phyloP scores from a whole-genome alignment of 2,329 filamentous ascomycete species.

The Keithomyces neogunnii region DNA sequence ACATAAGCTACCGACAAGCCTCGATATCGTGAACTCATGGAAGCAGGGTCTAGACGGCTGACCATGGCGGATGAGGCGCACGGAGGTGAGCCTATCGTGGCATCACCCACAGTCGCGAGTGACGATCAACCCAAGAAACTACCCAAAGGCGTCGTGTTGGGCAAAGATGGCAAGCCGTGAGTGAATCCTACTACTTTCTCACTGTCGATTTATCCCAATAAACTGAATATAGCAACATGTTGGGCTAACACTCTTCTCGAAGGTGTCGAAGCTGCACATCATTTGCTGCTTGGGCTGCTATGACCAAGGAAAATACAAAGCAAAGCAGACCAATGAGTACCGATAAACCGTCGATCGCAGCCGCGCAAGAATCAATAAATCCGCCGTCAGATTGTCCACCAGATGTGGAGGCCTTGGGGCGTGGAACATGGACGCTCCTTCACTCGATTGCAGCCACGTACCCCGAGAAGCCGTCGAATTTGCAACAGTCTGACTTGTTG shows the following conservation, averaged over 20 bases:
- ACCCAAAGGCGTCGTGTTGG: constrained; percentile 65
- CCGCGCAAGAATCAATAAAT: constrained; percentile 25
- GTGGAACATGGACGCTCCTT: constrained; percentile 85
- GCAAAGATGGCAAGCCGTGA: constrained; percentile 79
- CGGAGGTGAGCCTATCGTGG: constrained; percentile 17
- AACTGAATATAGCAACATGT: background rate
- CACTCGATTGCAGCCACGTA: constrained; percentile 88
- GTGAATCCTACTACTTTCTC: constrained; percentile 21
- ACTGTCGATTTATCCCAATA: background rate
- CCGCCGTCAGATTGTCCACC: constrained; percentile 68
- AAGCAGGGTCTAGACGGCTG: background rate
- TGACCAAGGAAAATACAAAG: constrained; percentile 19
- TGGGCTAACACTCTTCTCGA: background rate
- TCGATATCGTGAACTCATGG: background rate
- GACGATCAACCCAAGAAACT: constrained; percentile 41
- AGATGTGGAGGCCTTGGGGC: constrained; percentile 80
- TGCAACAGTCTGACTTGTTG: constrained; percentile 67
- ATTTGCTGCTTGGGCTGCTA: constrained; percentile 19
- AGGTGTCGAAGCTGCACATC: constrained; percentile 27
- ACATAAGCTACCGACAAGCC: background rate
- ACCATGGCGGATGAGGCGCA: constrained; percentile 30
- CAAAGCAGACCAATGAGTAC: constrained; percentile 7
- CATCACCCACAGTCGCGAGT: constrained; percentile 11
- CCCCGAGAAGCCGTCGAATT: constrained; percentile 56
- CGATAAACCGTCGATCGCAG: constrained; percentile 13